Evolutionary conservation across 495 filamentous ascomycete species (phyloP).

Genomic region (Apiosordaria backusii): DNA sequence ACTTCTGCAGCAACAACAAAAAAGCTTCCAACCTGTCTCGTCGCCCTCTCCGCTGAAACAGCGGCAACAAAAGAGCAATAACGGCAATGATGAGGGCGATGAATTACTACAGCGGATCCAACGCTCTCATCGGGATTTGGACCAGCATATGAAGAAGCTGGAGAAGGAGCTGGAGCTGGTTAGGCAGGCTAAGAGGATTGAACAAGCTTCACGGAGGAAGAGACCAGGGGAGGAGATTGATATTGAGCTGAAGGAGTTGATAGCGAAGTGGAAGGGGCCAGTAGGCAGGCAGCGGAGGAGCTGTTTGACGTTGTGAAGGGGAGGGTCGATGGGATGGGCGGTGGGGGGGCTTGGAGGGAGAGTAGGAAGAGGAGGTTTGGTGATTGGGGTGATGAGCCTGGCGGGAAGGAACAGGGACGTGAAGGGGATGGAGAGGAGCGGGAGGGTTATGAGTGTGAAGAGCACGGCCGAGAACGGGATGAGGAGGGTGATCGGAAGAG

Average conservation of each 20-base stretch:
- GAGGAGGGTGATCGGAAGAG: conserved; percentile 20
- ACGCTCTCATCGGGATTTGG: conserved; percentile 10
- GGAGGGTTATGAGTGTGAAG: neutral
- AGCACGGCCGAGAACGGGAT: conserved; percentile 9
- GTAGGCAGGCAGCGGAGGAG: conserved; percentile 30
- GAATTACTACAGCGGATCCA: conserved; percentile 6
- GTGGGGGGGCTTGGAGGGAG: conserved; percentile 27
- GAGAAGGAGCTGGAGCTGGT: conserved; percentile 17
- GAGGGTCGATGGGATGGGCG: conserved; percentile 30
- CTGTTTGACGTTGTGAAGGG: conserved; percentile 29
- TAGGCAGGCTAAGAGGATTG: conserved; percentile 25
- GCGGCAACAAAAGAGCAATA: neutral
- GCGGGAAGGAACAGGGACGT: neutral
- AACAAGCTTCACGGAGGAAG: conserved; percentile 10
- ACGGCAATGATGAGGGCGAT: neutral
- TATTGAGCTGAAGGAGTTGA: conserved; percentile 21
- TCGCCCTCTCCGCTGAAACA: neutral
- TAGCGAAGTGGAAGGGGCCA: conserved; percentile 26
- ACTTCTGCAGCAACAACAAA: neutral
- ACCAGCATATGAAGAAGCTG: conserved; percentile 7
- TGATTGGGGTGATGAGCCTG: conserved; percentile 9
- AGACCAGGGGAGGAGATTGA: conserved; percentile 14
- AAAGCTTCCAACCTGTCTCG: neutral
- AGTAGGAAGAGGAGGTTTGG: conserved; percentile 14
- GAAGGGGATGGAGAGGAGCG: conserved; percentile 8